Evolutionary conservation across 371 early-diverging fungal genomes (phyloP).

Genomic region (Lichtheimia ornata): DNA sequence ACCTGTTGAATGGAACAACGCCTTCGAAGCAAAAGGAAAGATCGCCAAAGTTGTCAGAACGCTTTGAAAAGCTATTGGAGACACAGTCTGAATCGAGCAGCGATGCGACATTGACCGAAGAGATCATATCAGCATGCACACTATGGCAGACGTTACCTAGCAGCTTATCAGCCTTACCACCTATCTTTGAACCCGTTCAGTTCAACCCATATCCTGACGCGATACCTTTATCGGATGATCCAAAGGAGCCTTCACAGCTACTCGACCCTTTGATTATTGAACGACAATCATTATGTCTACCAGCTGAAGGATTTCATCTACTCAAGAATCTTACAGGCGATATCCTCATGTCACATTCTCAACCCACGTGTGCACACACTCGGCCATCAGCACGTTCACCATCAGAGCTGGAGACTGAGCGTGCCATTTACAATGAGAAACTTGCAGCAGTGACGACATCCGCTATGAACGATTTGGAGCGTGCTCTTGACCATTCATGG

Average conservation of each 20-base stretch:
- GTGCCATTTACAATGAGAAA: constrained; percentile 68
- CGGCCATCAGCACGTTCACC: constrained; percentile 68
- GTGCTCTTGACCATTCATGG: constrained; percentile 43
- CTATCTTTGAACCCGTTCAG: constrained; percentile 48
- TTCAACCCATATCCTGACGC: constrained; percentile 66
- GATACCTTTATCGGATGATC: constrained; percentile 58
- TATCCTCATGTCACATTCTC: constrained; percentile 70
- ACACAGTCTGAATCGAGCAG: constrained; percentile 12
- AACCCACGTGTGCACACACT: constrained; percentile 74
- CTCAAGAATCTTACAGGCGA: constrained; percentile 73
- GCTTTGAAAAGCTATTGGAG: constrained; percentile 30
- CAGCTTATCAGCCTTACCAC: constrained; percentile 39
- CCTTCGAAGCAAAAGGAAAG: constrained; percentile 26
- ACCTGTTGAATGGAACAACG: constrained; percentile 13
- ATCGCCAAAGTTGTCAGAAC: constrained; percentile 28
- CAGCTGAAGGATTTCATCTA: constrained; percentile 67
- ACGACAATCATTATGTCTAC: constrained; percentile 61
- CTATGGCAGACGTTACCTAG: constrained; percentile 45
- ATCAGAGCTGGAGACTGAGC: constrained; percentile 71
- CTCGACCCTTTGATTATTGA: constrained; percentile 64
- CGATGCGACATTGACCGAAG: constrained; percentile 23
- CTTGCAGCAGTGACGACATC: constrained; percentile 38
- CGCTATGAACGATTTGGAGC: constrained; percentile 39
- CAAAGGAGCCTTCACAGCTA: constrained; percentile 61
- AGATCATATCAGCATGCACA: constrained; percentile 35